Base-by-base conservation (phyloP, 2,329 filamentous ascomycete species). In the Hypomyces rosellus region DNA sequence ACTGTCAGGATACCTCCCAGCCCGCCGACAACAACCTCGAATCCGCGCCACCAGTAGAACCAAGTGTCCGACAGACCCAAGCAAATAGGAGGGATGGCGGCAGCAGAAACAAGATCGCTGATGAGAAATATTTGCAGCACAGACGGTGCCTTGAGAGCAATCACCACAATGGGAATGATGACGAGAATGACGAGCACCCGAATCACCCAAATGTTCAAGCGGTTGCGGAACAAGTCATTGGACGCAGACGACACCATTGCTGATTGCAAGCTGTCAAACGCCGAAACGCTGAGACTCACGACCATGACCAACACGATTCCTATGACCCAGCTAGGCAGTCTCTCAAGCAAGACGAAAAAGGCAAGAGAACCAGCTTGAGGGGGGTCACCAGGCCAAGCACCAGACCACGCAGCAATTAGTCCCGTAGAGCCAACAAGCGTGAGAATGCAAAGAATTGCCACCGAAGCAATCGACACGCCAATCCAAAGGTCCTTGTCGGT, bases 241-340 rank as follows among this genome's bases (percentile, higher is more conserved):
- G 85, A 89, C 13, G 84, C 86, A 0, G 86, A 87, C n/a, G 85
- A 89, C 7, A 92, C 85, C 84, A 93, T 90, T 58, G 88, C 86
- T 2, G 84, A 86, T 68, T 92, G 89, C 36, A 92, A 75, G 54
- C 80, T 86, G 72, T 93, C 88, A 56, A 93, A 92, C 0, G 88
- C 82, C 1, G 88, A 84, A 3, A 85, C 89, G 61, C 82, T 87
- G 47, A 93, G 78, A 9, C 81, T 81, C 33, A 91, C 81, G 1
- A 87, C 81, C 86, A 93, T 90, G 63, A 92, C 83, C 9, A 93
- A 74, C 1, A 92, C 81, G 55, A 93, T 80, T 48, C 87, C 88
- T 2, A 93, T 80, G n/a, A 90, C 86, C 88, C 88, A 93, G 49
- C 69, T 75, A 0, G 88, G 88, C 2, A 93, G 78, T 57, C 81